Evolutionary conservation across 352 stramenopile genomes (phyloP).

Genomic region (Aphanomyces euteiches): DNA sequence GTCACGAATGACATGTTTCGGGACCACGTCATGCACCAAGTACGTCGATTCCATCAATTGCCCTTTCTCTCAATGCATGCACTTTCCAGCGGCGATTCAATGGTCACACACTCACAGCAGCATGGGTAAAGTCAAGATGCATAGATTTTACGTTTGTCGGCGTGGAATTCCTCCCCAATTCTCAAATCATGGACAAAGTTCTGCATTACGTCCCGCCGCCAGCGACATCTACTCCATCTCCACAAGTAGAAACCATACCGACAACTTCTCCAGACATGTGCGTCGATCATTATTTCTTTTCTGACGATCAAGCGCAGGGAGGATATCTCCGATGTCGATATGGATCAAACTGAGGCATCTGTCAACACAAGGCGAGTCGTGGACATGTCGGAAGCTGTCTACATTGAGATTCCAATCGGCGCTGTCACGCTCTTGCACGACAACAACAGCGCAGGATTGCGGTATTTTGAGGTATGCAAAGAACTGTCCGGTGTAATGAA

Average conservation of each 20-base stretch:
- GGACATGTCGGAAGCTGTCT: conserved; percentile 71
- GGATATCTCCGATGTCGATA: conserved; percentile 3
- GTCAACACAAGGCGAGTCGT: conserved; percentile 38
- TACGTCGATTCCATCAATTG: conserved; percentile 19
- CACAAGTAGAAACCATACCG: background rate
- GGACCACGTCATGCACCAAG: conserved; percentile 79
- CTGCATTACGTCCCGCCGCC: conserved; percentile 37
- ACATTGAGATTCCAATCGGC: conserved; percentile 63
- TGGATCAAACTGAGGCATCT: background rate
- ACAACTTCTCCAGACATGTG: too few species aligned
- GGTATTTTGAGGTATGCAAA: conserved; percentile 43
- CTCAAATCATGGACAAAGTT: conserved; percentile 73
- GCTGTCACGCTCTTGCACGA: conserved; percentile 68
- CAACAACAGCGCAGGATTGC: conserved; percentile 62
- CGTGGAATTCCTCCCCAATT: conserved; percentile 86
- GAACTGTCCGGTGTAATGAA: background rate
- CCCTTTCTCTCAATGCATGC: conserved; percentile 1
- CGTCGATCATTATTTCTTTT: too few species aligned
- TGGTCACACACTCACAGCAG: conserved; percentile 48
- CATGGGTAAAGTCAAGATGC: conserved; percentile 64
- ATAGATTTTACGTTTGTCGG: conserved; percentile 89
- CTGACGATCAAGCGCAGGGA: too few species aligned
- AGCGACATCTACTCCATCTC: background rate
- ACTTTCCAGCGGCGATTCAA: conserved; percentile 25
- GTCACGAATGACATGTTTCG: conserved; percentile 92